Conservation (phyloP, 2,329 filamentous ascomycete species). For the Chalara sp. region DNA sequence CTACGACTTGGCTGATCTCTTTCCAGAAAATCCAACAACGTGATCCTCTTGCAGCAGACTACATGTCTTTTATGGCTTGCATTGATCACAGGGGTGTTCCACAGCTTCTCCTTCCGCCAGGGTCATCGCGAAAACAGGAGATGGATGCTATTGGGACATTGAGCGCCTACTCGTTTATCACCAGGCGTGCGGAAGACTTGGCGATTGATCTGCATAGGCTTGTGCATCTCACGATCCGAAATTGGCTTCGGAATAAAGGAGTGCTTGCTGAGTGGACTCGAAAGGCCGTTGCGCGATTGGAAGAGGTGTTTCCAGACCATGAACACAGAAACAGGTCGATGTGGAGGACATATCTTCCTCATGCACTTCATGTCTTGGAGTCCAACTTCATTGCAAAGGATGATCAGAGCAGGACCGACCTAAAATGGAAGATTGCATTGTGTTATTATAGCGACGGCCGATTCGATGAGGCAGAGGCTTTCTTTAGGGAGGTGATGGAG, state of each 20-base stretch:
- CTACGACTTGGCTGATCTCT: too few species aligned
- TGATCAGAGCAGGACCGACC: background rate
- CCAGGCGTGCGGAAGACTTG: too few species aligned
- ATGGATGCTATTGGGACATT: too few species aligned
- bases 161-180: too few species aligned
- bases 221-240: constrained; percentile 8
- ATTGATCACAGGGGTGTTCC: too few species aligned
- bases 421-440: background rate
- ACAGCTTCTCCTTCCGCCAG: too few species aligned
- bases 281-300: background rate
- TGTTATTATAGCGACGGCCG: background rate
- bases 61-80: too few species aligned
- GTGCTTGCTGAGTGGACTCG: constrained; percentile 1
- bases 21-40: too few species aligned
- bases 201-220: constrained; percentile 10
- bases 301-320: too few species aligned
- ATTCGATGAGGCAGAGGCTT: background rate
- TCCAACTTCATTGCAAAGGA: background rate
- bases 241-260: constrained; percentile 5
- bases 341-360: constrained; percentile 6
- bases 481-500: background rate
- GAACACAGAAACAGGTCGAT: constrained; percentile 2
- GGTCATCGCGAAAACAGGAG: too few species aligned
- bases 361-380: background rate
- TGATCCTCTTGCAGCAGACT: too few species aligned